Percentiles rank a stretch among this genome's conserved stretches.
Conservation (phyloP, 1,284 basidiomycete genomes). For the Tausonia pullulans region DNA sequence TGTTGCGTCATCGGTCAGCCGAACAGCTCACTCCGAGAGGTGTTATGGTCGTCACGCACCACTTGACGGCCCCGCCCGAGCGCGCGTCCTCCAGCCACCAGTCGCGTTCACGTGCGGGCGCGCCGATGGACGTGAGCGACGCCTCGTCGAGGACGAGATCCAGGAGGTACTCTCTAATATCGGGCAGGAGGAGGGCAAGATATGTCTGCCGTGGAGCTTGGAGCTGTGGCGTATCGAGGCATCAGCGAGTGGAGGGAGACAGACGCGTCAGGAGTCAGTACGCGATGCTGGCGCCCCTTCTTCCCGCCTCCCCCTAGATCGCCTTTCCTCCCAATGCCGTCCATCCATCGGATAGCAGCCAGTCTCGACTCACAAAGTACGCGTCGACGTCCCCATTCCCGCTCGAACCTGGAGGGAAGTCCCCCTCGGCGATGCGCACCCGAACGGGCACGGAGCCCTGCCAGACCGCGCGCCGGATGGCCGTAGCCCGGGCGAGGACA, state of each 20-base stretch:
- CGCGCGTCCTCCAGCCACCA: conserved; percentile 74
- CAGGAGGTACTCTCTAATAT: conserved; percentile 71
- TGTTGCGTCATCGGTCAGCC: conserved; percentile 28
- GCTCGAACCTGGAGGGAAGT: conserved; percentile 20
- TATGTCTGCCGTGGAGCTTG: conserved; percentile 77
- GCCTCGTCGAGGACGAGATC: conserved; percentile 79
- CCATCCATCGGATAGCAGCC: not conserved
- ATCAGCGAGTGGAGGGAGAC: not conserved
- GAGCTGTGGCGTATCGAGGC: conserved; percentile 28
- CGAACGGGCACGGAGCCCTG: conserved; percentile 29
- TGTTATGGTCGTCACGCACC: conserved; percentile 9
- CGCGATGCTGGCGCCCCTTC: not conserved
- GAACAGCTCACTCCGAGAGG: not conserved
- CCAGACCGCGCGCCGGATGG: conserved; percentile 34
- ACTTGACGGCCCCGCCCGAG: conserved; percentile 39
- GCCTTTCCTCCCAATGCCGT: not conserved
- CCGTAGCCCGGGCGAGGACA: conserved; percentile 25
- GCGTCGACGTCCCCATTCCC: conserved; percentile 21
- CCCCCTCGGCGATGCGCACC: conserved; percentile 27
- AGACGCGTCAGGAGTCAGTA: not conserved
- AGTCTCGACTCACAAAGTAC: conserved; percentile 29
- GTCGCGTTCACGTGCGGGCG: conserved; percentile 71
- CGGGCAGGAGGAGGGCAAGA: conserved; percentile 75
- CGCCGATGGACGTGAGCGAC: conserved; percentile 54
- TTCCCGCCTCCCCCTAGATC: not conserved